Conservation (phyloP, 305 asterid genomes). For the Withania somnifera region DNA sequence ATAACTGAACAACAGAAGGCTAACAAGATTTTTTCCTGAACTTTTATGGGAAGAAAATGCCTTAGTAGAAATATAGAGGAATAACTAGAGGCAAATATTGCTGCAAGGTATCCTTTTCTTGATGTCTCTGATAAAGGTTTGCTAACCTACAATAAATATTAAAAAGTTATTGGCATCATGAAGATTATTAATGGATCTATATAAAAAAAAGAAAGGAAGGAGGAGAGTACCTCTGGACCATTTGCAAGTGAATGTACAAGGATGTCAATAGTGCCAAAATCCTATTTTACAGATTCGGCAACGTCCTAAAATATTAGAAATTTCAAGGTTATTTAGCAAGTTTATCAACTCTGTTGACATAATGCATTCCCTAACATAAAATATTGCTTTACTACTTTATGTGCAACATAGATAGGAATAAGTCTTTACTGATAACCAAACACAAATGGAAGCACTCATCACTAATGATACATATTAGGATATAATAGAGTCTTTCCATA, state of each 20-base stretch:
- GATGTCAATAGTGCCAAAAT: slow-evolving; percentile 89
- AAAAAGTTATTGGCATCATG: background rate
- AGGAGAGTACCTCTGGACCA: slow-evolving; percentile 74
- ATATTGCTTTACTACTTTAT: background rate
- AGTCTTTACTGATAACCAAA: background rate
- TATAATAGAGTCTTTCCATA: too few species aligned
- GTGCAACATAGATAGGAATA: too few species aligned
- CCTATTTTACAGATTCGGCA: slow-evolving; percentile 83
- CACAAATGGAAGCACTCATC: background rate
- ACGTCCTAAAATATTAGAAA: slow-evolving; percentile 49
- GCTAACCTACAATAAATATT: slow-evolving; percentile 39
- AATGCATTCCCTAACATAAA: background rate
- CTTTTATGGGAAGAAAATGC: slow-evolving; percentile 70
- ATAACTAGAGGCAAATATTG: slow-evolving; percentile 89
- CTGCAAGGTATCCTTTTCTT: slow-evolving; percentile 84
- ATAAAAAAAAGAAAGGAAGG: background rate
- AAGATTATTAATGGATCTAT: background rate
- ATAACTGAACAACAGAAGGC: background rate
- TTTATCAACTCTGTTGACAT: background rate
- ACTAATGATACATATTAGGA: background rate
- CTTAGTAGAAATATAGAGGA: slow-evolving; percentile 75
- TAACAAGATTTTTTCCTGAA: slow-evolving; percentile 42
- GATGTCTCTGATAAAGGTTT: slow-evolving; percentile 85
- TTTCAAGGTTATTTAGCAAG: background rate
- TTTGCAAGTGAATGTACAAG: slow-evolving; percentile 98